These are phyloP conservation scores for Cadophora gregata DNA, from an alignment of 2,329 filamentous ascomycete species.

Conservation along the genomic window DNA sequence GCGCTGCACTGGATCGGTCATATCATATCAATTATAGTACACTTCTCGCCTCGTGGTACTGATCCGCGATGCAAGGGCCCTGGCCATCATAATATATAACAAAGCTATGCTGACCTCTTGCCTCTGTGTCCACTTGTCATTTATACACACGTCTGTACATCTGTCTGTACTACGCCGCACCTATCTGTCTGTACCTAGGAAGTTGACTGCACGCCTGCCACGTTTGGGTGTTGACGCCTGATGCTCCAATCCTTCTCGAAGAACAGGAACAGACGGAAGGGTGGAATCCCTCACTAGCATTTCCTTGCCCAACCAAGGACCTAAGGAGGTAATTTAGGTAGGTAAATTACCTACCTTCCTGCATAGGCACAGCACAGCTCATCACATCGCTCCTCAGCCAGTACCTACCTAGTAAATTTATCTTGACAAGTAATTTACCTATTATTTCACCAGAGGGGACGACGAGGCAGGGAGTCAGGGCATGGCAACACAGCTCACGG, in stretches of 20 bases:
- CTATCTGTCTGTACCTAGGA: not conserved
- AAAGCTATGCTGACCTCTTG: not conserved
- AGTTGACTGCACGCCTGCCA: not conserved
- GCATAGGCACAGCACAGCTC: not conserved
- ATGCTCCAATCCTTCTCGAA: constrained; percentile 11
- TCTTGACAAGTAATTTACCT: not conserved
- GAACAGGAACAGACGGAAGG: not conserved
- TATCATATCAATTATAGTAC: not conserved
- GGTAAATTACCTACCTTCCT: no score
- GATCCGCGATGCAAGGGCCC: constrained; percentile 10
- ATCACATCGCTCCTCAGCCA: not conserved
- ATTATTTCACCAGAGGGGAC: no score
- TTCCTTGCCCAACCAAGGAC: not conserved
- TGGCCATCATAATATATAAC: not conserved
- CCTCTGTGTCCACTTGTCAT: not conserved
- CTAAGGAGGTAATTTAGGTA: no score
- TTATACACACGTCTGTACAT: not conserved
- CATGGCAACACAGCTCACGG: not conserved
- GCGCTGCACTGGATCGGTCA: not conserved
- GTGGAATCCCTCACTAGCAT: not conserved
- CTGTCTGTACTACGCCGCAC: constrained; percentile 2
- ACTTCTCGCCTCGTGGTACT: constrained; percentile 5
- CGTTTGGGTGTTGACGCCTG: constrained; percentile 7
- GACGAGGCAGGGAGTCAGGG: not conserved
- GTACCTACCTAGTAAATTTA: no score